Evolutionary conservation across 2,329 filamentous ascomycete genomes (phyloP).

Genomic region (Aspergillus viridinutans): DNA sequence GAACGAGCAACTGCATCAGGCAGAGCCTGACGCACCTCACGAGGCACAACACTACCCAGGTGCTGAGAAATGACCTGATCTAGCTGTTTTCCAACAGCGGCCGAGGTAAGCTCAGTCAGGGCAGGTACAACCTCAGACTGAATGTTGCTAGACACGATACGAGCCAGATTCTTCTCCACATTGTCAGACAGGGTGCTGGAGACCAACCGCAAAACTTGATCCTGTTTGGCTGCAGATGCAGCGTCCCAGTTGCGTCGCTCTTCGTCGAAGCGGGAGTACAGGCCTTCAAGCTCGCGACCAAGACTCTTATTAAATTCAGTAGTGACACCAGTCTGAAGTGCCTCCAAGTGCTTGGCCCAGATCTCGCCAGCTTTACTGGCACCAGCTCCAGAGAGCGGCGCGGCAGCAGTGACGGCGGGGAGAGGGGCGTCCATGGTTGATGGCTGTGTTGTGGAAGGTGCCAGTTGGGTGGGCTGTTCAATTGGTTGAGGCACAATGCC

Average conservation of each 20-base stretch:
- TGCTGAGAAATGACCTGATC: conserved; percentile 63
- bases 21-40: conserved; percentile 67
- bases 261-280: conserved; percentile 62
- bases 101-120: conserved; percentile 63
- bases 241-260: conserved; percentile 65
- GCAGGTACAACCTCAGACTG: conserved; percentile 71
- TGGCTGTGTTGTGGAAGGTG: conserved; percentile 3
- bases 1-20: conserved; percentile 64
- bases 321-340: conserved; percentile 46
- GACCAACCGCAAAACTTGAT: conserved; percentile 64
- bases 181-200: conserved; percentile 67
- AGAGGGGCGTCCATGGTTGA: conserved; percentile 4
- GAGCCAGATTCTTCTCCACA: conserved; percentile 69
- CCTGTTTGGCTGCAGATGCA: conserved; percentile 61
- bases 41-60: conserved; percentile 62
- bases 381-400: conserved; percentile 3
- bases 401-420: neutral
- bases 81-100: conserved; percentile 68
- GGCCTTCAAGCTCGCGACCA: conserved; percentile 49
- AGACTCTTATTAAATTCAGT: conserved; percentile 46
- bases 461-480: conserved; percentile 11
- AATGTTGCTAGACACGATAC: conserved; percentile 73
- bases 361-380: conserved; percentile 50
- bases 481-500: conserved; percentile 2
- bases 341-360: conserved; percentile 59